Evolutionary conservation across 2,329 filamentous ascomycete species (phyloP), one percentile per base, ranked within the genome.

Genomic region (Coccinonectria pachysandricola): DNA sequence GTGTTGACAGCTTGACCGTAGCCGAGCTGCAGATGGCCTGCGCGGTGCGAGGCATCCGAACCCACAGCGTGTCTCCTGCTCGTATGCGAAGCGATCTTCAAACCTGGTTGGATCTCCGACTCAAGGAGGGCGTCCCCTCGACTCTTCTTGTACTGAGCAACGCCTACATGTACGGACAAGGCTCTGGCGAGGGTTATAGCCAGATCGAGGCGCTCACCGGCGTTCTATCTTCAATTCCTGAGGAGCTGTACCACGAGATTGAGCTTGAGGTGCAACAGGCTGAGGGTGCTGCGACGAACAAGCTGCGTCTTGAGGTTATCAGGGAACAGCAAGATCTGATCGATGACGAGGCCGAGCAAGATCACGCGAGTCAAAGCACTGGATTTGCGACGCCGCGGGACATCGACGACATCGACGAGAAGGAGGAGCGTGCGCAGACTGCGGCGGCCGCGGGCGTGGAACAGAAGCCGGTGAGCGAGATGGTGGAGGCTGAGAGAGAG

Each of bases 241-340:
- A 98, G 58, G 91, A 98, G 57, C 70, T 98, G 20, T 98, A 92
- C 82, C 91, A 98, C 67, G 91, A 98, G 65, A 95, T 98, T 38
- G 91, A 96, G 60, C 79, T 98, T 16, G 91, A 98, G 62, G 86
- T 98, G 7, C 85, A 95, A 68, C 93, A 79, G 35, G 87, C 88
- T 24, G 91, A 98, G 61, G 91, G 91, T 35, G 88, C 87, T 8
- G 91, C 91, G 13, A 98, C 91, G 40, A 98, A 98, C 73, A 95
- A 92, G 71, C 91, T 96, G 67, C 81, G 91, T 54, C 79, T 98
- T 21, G 91, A 98, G 64, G 91, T 98, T 10, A 71, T 98, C 52
- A 92, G 86, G 71, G 91, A 98, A 64, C 91, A 98, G 64, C 83
- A 98, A 56, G 91, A 95, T 54, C 75, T 98, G 37, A 98, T 98